phyloP scores from a whole-genome alignment of 768 basidiomycete species.

The Russula vinacea region DNA sequence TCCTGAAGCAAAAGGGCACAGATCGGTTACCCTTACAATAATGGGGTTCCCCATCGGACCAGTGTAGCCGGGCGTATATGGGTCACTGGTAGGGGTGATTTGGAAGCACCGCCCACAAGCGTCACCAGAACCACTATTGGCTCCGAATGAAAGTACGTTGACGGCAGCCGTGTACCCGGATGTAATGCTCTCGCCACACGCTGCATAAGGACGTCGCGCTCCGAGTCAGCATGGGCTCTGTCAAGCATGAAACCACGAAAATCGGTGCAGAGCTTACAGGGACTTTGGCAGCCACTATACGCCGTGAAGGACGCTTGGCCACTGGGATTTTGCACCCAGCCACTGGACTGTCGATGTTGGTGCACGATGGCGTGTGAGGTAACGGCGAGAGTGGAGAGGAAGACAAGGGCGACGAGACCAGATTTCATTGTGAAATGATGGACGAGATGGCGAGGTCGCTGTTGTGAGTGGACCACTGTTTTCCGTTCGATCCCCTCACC shows the following conservation, averaged over 20 bases:
- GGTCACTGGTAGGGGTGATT: slow-evolving; percentile 50
- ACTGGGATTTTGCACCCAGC: slow-evolving; percentile 47
- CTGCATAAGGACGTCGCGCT: slow-evolving; percentile 32
- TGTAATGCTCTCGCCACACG: slow-evolving; percentile 48
- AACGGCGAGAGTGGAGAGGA: neutral
- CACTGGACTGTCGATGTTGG: neutral
- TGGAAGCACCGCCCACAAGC: slow-evolving; percentile 62
- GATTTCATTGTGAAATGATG: neutral
- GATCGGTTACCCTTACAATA: slow-evolving; percentile 49
- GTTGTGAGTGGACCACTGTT: neutral
- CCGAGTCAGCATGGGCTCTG: neutral
- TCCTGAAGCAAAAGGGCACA: slow-evolving; percentile 40
- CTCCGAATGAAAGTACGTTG: slow-evolving; percentile 54
- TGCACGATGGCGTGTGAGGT: neutral
- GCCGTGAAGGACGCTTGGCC: slow-evolving; percentile 55
- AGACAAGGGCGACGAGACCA: neutral
- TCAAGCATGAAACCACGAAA: neutral
- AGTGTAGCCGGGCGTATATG: slow-evolving; percentile 48
- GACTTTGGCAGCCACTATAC: slow-evolving; percentile 50
- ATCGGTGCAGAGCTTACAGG: slow-evolving; percentile 38
- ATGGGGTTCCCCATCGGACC: slow-evolving; percentile 52
- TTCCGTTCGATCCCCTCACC: neutral
- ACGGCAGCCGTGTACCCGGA: slow-evolving; percentile 56
- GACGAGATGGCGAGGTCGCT: no score
- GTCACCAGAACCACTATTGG: slow-evolving; percentile 51